Conservation (phyloP, 371 early-diverging fungal species). For the Lichtheimia ramosa region DNA sequence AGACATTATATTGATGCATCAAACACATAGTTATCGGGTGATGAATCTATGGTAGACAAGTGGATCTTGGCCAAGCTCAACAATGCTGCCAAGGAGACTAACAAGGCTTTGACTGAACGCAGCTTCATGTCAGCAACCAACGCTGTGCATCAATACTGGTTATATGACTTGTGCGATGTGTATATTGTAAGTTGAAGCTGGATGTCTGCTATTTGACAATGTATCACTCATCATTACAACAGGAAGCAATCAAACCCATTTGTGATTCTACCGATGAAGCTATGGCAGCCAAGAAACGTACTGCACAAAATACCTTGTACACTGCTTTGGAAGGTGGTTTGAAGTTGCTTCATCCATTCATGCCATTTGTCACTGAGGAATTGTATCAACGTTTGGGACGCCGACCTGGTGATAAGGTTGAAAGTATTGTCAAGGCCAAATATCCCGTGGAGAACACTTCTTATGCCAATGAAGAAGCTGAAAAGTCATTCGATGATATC, state of each 20-base stretch:
- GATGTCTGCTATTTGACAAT: background rate
- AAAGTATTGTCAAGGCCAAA: slow-evolving; percentile 65
- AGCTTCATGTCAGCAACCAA: slow-evolving; percentile 97
- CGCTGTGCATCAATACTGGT: slow-evolving; percentile 93
- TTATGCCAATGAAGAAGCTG: slow-evolving; percentile 62
- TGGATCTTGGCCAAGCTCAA: slow-evolving; percentile 96
- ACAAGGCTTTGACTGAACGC: slow-evolving; percentile 76
- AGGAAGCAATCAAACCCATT: slow-evolving; percentile 87
- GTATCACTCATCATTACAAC: background rate
- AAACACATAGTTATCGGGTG: slow-evolving; percentile 62
- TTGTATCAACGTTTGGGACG: slow-evolving; percentile 92
- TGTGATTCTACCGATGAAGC: slow-evolving; percentile 56
- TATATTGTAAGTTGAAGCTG: slow-evolving; percentile 62
- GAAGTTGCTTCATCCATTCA: slow-evolving; percentile 96
- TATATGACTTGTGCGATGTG: slow-evolving; percentile 98
- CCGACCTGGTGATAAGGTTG: slow-evolving; percentile 59
- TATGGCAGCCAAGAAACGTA: slow-evolving; percentile 52
- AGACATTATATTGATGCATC: background rate
- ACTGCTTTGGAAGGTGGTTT: slow-evolving; percentile 93
- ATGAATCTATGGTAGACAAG: slow-evolving; percentile 85
- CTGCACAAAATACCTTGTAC: slow-evolving; percentile 85
- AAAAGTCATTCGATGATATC: slow-evolving; percentile 76
- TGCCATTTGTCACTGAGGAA: slow-evolving; percentile 99
- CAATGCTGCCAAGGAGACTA: slow-evolving; percentile 75
- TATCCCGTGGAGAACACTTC: slow-evolving; percentile 62